These are phyloP conservation scores for Raphanus sativus DNA, from an alignment of 345 rosid species.

Conservation along the genomic window DNA sequence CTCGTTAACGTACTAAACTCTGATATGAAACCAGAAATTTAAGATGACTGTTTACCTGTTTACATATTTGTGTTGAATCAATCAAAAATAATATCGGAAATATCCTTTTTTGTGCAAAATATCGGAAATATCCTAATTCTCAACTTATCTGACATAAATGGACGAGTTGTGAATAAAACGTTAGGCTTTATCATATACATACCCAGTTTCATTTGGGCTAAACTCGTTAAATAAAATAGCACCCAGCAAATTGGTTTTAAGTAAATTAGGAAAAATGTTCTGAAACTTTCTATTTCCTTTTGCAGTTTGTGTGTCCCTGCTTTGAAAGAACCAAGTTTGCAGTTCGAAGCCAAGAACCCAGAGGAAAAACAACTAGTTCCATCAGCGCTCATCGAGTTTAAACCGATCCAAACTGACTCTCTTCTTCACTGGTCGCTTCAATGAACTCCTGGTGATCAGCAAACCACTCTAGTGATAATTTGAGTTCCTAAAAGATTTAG, in stretches of 20 bases:
- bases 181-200: too few species aligned
- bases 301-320: constrained; percentile 74
- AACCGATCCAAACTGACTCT: constrained; percentile 63
- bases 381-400: constrained; percentile 83
- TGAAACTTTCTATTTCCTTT: not conserved
- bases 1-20: too few species aligned
- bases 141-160: too few species aligned
- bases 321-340: constrained; percentile 76
- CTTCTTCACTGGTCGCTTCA: constrained; percentile 69
- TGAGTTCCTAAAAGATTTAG: not conserved
- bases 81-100: too few species aligned
- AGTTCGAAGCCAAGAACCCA: constrained; percentile 62
- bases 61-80: too few species aligned
- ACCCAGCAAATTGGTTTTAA: not conserved
- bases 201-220: too few species aligned
- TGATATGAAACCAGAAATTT: too few species aligned
- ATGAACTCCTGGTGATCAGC: constrained; percentile 61
- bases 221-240: too few species aligned
- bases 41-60: too few species aligned
- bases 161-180: too few species aligned
- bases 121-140: too few species aligned
- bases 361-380: constrained; percentile 86
- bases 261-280: not conserved
- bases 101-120: too few species aligned
- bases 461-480: constrained; percentile 48